Conservation (phyloP, 495 filamentous ascomycete species). For the Darksidea phi region DNA sequence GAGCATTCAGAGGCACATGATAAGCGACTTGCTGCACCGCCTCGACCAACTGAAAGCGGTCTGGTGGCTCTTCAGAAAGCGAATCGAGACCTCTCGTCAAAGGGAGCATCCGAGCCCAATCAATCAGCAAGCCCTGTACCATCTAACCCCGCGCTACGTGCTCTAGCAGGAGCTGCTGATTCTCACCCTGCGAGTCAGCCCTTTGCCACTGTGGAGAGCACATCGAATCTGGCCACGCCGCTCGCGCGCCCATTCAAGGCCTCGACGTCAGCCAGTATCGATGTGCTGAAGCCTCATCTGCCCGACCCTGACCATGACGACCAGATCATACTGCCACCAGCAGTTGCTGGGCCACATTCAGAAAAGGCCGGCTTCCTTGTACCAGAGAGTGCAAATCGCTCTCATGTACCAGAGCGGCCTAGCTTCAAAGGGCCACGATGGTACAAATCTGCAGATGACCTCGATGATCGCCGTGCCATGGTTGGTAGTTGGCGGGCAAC, state of each 20-base stretch:
- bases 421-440: slow-evolving; percentile 33
- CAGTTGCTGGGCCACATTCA: slow-evolving; percentile 30
- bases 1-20: slow-evolving; percentile 20
- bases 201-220: slow-evolving; percentile 46
- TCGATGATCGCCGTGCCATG: slow-evolving; percentile 36
- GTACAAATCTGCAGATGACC: slow-evolving; percentile 29
- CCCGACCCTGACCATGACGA: slow-evolving; percentile 39
- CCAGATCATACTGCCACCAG: slow-evolving; percentile 36
- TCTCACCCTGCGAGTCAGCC: slow-evolving; percentile 20
- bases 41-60: too few species aligned
- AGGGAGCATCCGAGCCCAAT: too few species aligned
- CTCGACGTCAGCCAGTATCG: slow-evolving; percentile 23
- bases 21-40: neutral
- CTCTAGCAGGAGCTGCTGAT: slow-evolving; percentile 15
- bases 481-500: slow-evolving; percentile 38
- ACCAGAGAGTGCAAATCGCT: slow-evolving; percentile 6
- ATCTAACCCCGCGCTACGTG: slow-evolving; percentile 25
- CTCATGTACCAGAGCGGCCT: slow-evolving; percentile 7
- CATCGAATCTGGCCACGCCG: slow-evolving; percentile 77
- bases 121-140: neutral
- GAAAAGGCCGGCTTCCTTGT: neutral
- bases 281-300: slow-evolving; percentile 16
- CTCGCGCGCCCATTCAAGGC: slow-evolving; percentile 67
- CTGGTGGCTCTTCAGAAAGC: too few species aligned
- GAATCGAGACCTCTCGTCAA: too few species aligned